Evolutionary conservation across 345 rosid species (phyloP), one percentile per base, ranked within the genome.

Genomic region (Acer negundo): DNA sequence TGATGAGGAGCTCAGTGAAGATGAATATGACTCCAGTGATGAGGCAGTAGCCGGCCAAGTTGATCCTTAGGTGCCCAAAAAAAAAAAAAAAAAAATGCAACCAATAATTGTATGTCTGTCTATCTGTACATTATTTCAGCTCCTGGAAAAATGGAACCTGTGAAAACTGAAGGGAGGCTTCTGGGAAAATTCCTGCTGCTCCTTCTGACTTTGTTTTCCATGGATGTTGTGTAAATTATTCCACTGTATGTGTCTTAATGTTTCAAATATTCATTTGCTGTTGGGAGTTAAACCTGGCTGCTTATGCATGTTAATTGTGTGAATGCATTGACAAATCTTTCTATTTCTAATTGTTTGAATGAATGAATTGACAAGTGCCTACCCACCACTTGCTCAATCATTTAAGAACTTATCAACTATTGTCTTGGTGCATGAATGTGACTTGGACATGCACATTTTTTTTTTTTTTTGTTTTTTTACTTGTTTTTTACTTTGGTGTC

Each of bases 1-100:
- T 6, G 97, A 93, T 31, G 98, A 93, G 74, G 98, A 95, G 79
- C 77, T 93, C 83, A 95, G 93, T 20, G 97, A 89, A 80, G 97
- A 88, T 38, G 98, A 95, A 44, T 90, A 84, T 70, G 89, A 70
- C 20, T 90, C 97, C 2, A 90, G 87, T 51, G 94, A 93, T 10
- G 94, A 93, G 6, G 88, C 86, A 72, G 79, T 95, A n/a, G 93
- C 90, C 3, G 98, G 97, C 78, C 86, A 93, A 87, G 90, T 91
- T 23, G 97, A 93, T 84, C 97, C 97, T 68, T 89, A 79, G 79
- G 85, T 20, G 62, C 63, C n/a, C n/a, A n/a, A 51, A 17, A 22
- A 35, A 35, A 35, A 4, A 31, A 3, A 31, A 31, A 19, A 0
- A 31, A 28, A 31, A 44, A 40, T 62, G 73, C 59, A 24, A 62